phyloP scores from a whole-genome alignment of 441 rosid genomes.

The Rhodomyrtus psidioides region DNA sequence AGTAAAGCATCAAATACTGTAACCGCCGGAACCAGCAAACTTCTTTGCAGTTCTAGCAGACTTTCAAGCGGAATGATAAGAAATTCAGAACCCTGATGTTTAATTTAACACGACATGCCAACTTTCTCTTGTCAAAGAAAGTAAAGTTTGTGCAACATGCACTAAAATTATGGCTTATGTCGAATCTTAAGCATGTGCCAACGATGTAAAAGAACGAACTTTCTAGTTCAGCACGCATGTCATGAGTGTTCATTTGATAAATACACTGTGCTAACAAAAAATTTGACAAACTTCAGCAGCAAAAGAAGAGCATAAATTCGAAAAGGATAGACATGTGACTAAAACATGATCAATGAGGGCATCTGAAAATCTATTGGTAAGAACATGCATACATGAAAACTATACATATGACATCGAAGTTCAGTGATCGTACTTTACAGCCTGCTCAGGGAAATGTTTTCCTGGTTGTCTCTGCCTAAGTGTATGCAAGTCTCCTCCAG shows the following conservation, averaged over 20 bases:
- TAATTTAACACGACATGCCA: neutral
- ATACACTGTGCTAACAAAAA: neutral
- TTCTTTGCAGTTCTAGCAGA: neutral
- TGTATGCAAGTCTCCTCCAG: constrained; percentile 1
- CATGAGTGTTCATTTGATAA: neutral
- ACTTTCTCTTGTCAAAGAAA: neutral
- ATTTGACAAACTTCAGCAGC: neutral
- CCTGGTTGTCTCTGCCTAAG: constrained; percentile 1
- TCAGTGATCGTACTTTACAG: neutral
- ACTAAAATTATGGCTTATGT: neutral
- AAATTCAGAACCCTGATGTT: neutral
- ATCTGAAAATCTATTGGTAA: neutral
- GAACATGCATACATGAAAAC: neutral
- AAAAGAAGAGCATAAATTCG: neutral
- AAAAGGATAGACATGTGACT: neutral
- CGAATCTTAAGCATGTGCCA: neutral
- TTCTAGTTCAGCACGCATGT: neutral
- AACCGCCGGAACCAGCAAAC: neutral
- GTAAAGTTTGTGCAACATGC: neutral
- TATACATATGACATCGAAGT: neutral
- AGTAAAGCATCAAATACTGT: neutral
- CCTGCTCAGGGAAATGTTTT: constrained; percentile 2
- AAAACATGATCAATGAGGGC: neutral
- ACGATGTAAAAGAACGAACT: neutral
- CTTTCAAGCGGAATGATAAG: neutral